These are phyloP conservation scores for Stephania yunnanensis DNA, from an alignment of 164 flowering plant species.

Conservation along the genomic window DNA sequence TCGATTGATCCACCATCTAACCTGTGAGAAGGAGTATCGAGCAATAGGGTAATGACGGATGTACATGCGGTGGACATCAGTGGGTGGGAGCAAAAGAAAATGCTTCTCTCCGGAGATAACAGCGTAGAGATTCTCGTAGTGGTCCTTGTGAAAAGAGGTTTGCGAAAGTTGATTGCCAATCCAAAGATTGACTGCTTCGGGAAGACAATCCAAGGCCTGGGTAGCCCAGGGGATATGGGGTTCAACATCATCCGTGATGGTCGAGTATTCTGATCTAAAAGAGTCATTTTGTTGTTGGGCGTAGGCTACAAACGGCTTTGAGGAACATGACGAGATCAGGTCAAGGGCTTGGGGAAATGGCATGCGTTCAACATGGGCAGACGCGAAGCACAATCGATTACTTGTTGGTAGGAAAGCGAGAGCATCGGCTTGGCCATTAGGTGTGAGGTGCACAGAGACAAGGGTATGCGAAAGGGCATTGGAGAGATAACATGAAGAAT, in stretches of 20 bases:
- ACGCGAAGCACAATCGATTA: conserved; percentile 53
- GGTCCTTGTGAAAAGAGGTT: conserved; percentile 94
- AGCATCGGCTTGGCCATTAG: conserved; percentile 54
- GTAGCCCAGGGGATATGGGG: conserved; percentile 76
- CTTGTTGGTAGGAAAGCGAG: conserved; percentile 26
- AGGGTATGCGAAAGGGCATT: conserved; percentile 26
- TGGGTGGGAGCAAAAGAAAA: conserved; percentile 85
- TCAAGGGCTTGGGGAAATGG: conserved; percentile 36
- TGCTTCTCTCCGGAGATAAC: conserved; percentile 87
- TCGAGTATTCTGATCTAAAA: conserved; percentile 58
- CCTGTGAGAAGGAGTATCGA: conserved; percentile 50
- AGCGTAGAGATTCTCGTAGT: conserved; percentile 90
- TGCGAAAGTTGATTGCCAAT: conserved; percentile 65
- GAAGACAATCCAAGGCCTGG: conserved; percentile 63
- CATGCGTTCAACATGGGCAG: conserved; percentile 51
- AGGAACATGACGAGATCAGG: conserved; percentile 11
- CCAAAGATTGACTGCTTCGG: conserved; percentile 97
- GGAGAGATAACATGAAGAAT: conserved; percentile 29
- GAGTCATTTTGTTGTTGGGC: conserved; percentile 92
- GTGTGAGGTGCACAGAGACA: conserved; percentile 57
- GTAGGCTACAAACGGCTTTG: conserved; percentile 48
- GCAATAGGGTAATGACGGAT: conserved; percentile 72
- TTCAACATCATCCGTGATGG: conserved; percentile 52
- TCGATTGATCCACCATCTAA: conserved; percentile 5
- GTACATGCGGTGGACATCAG: conserved; percentile 86